Conservation (phyloP, 352 stramenopile genomes). For the Globisporangium camurandrum region DNA sequence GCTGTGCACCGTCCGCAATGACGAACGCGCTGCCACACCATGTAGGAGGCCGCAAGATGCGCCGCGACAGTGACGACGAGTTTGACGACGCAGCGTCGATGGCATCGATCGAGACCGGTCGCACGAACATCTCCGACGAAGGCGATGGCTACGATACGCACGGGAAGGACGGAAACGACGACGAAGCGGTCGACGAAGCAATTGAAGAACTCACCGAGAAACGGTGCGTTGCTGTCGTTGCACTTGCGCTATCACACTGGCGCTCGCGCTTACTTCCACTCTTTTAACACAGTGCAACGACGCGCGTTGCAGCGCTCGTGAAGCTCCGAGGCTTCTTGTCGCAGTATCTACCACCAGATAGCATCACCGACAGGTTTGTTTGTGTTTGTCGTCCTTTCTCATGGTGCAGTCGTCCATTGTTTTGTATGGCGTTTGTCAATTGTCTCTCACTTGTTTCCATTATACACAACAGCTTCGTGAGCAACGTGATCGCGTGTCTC, state of each 20-base stretch:
- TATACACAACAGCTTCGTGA: conserved; percentile 36
- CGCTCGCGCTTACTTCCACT: not conserved
- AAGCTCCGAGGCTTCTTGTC: conserved; percentile 52
- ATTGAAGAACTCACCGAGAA: conserved; percentile 77
- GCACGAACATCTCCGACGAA: conserved; percentile 55
- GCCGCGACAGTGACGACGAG: conserved; percentile 48
- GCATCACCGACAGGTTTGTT: conserved; percentile 60
- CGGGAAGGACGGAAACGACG: conserved; percentile 47
- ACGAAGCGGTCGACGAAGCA: conserved; percentile 61
- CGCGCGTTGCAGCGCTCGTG: conserved; percentile 58
- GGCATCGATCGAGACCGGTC: conserved; percentile 56
- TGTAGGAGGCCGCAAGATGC: conserved; percentile 34
- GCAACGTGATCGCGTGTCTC: conserved; percentile 57
- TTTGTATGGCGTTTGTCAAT: too few relatives aligned
- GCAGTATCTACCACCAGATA: conserved; percentile 61
- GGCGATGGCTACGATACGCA: conserved; percentile 65
- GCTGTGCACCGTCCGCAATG: not conserved
- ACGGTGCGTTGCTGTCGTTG: conserved; percentile 23
- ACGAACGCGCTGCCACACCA: not conserved
- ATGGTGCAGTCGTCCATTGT: too few relatives aligned
- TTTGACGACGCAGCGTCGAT: conserved; percentile 62
- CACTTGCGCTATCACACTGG: not conserved
- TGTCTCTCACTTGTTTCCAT: not conserved
- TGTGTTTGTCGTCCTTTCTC: not conserved
- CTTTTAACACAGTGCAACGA: conserved; percentile 40